phyloP scores from a whole-genome alignment of 2,329 filamentous ascomycete species.

The Colletotrichum spaethianum region DNA sequence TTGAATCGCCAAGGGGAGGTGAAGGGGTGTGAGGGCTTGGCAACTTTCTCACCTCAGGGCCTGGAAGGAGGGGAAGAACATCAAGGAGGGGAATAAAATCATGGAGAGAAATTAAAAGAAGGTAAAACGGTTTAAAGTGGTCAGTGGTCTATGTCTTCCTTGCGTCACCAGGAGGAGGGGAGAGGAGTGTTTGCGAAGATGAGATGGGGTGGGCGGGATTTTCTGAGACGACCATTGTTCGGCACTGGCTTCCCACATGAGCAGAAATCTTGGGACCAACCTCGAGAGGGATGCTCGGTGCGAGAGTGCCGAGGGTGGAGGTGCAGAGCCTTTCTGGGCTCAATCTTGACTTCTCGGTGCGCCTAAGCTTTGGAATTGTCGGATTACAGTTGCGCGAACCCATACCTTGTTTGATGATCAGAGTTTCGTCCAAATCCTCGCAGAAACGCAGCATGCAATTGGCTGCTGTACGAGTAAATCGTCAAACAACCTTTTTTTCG shows the following conservation, averaged over 20 bases:
- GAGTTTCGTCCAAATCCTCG: neutral
- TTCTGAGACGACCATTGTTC: slow-evolving; percentile 37
- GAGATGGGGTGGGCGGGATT: slow-evolving; percentile 14
- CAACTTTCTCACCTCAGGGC: neutral
- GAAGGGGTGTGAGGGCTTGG: neutral
- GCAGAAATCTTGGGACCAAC: neutral
- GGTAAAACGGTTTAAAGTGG: slow-evolving; percentile 32
- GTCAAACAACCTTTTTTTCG: neutral
- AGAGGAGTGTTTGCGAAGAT: slow-evolving; percentile 7
- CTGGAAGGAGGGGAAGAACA: neutral
- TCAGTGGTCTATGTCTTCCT: neutral
- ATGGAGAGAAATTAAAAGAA: too few species aligned
- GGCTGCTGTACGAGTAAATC: too few species aligned
- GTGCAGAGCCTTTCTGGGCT: slow-evolving; percentile 17
- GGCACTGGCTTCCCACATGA: slow-evolving; percentile 30
- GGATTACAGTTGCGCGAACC: slow-evolving; percentile 9
- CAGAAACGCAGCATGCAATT: neutral
- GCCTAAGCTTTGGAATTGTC: neutral
- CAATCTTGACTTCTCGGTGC: slow-evolving; percentile 25
- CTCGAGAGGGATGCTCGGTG: slow-evolving; percentile 10
- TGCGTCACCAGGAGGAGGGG: slow-evolving; percentile 12
- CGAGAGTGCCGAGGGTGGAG: slow-evolving; percentile 29
- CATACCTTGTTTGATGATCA: neutral
- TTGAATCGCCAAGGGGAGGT: neutral
- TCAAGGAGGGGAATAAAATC: too few species aligned